Evolutionary conservation across 495 filamentous ascomycete species (phyloP).

Genomic region (Aspergillus sparsus): DNA sequence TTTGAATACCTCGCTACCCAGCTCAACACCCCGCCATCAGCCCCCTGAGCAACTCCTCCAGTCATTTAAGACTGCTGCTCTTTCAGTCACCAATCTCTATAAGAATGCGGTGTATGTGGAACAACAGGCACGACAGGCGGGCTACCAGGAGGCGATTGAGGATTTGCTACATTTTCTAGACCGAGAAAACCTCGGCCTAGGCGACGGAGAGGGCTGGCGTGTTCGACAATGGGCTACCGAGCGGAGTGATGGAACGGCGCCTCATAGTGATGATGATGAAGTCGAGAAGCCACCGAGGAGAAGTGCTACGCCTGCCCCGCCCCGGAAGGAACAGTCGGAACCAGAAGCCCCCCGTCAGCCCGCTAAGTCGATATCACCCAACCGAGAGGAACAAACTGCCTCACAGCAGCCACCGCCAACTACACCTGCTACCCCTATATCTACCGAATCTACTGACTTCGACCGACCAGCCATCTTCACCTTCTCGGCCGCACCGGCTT

Average conservation of each 20-base stretch:
- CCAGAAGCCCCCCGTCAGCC: slow-evolving; percentile 36
- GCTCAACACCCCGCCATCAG: slow-evolving; percentile 54
- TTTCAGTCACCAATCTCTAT: slow-evolving; percentile 95
- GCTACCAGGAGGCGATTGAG: slow-evolving; percentile 93
- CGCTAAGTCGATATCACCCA: slow-evolving; percentile 41
- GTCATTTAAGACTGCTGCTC: slow-evolving; percentile 86
- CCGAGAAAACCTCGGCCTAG: slow-evolving; percentile 70
- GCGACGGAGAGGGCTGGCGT: slow-evolving; percentile 77
- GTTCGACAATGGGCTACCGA: slow-evolving; percentile 86
- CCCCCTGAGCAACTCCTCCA: slow-evolving; percentile 79
- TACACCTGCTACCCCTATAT: slow-evolving; percentile 23
- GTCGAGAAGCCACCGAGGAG: slow-evolving; percentile 54
- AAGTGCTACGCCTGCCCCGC: slow-evolving; percentile 58
- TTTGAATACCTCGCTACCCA: slow-evolving; percentile 67
- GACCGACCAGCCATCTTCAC: slow-evolving; percentile 58
- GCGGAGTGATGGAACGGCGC: slow-evolving; percentile 64
- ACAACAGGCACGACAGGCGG: slow-evolving; percentile 69
- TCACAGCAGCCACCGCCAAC: slow-evolving; percentile 30
- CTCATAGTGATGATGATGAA: slow-evolving; percentile 76
- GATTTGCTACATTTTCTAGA: slow-evolving; percentile 85
- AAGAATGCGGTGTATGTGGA: slow-evolving; percentile 80
- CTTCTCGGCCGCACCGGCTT: slow-evolving; percentile 63
- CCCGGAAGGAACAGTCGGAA: slow-evolving; percentile 52
- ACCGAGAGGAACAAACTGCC: slow-evolving; percentile 49
- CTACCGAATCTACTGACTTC: slow-evolving; percentile 31